Base-by-base conservation (phyloP, 495 filamentous ascomycete genomes). In the Talaromyces ruber region DNA sequence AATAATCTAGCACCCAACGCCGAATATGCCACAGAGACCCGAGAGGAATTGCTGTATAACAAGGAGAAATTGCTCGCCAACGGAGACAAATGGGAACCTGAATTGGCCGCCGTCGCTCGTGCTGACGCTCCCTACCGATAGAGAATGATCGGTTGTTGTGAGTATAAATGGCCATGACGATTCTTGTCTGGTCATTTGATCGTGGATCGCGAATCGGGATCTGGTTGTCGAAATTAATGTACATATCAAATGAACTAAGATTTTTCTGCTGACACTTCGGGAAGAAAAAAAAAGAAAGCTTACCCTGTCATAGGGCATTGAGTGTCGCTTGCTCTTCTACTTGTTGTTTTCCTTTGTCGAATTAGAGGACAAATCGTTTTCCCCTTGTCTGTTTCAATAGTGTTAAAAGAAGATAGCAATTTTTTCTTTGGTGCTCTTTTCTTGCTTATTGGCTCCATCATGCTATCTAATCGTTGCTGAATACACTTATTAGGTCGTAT, bases 21-120 rank as follows among this genome's bases (percentile, higher is more conserved):
- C 59, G 94, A 98, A 77, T 98, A 98, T 71, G 91, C 94, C 51
- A 98, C 92, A 12, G 95, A 97, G 82, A 98, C 94, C 53, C 84
- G 94, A 68, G 94, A 98, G 74, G 94, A 98, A 80, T 75, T 98
- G 63, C 77, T 98, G 65, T 98, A 98, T 81, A 98, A 98, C 80
- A 98, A 98, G 83, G 94, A 92, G 85, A 94, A 94, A 79, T 77
- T 96, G 63, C 79, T 96, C 57, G 76, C 88, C 59, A 95, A 95
- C 69, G 92, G 92, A 66, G 92, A 95, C 80, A 96, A 96, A 79
- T 98, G 94, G 94, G 95, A 98, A 77, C 92, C 94, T 6, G 94
- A 98, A 75, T 79, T 98, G 66, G 95, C 93, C 2, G 95, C 95
- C 58, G 86, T 83, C 60, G 92, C 92, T 67, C 86, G 90, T 71